Evolutionary conservation across 1,284 basidiomycete genomes (phyloP).

Genomic region (Ustilago xerochloae): DNA sequence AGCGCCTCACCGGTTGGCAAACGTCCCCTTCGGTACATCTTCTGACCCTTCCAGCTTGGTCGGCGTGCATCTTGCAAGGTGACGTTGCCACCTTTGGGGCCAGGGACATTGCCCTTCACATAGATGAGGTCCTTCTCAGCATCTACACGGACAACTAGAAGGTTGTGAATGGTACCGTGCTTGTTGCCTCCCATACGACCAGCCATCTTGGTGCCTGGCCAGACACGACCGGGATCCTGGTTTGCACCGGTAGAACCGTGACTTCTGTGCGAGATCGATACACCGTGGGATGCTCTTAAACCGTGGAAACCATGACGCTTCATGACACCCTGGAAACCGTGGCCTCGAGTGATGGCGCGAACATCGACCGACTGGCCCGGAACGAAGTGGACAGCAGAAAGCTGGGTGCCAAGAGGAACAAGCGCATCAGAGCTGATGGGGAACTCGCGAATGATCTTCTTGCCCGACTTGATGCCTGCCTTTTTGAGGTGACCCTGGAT

Average conservation of each 20-base stretch:
- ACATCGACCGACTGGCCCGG: constrained; percentile 98
- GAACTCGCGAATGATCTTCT: constrained; percentile 90
- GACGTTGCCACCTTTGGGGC: constrained; percentile 71
- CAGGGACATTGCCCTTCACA: constrained; percentile 75
- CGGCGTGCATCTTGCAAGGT: constrained; percentile 64
- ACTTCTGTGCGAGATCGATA: constrained; percentile 91
- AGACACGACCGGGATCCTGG: constrained; percentile 87
- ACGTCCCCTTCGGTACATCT: constrained; percentile 59
- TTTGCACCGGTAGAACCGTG: constrained; percentile 94
- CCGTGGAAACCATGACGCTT: constrained; percentile 95
- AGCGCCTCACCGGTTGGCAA: constrained; percentile 73
- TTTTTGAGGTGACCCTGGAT: constrained; percentile 90
- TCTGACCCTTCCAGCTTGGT: constrained; percentile 63
- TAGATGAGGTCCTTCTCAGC: constrained; percentile 85
- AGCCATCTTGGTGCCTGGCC: constrained; percentile 98
- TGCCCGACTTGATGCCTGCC: constrained; percentile 80
- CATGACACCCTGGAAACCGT: constrained; percentile 97
- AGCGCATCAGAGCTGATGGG: constrained; percentile 87
- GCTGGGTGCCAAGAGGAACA: constrained; percentile 85
- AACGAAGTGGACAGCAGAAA: constrained; percentile 94
- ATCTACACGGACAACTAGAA: constrained; percentile 89
- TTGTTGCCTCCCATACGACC: constrained; percentile 83
- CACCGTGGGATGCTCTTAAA: constrained; percentile 93
- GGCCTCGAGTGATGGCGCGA: constrained; percentile 90
- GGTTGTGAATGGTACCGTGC: constrained; percentile 75